Evolutionary conservation across 352 stramenopile genomes (phyloP).

Genomic region (Plasmopara viticola): DNA sequence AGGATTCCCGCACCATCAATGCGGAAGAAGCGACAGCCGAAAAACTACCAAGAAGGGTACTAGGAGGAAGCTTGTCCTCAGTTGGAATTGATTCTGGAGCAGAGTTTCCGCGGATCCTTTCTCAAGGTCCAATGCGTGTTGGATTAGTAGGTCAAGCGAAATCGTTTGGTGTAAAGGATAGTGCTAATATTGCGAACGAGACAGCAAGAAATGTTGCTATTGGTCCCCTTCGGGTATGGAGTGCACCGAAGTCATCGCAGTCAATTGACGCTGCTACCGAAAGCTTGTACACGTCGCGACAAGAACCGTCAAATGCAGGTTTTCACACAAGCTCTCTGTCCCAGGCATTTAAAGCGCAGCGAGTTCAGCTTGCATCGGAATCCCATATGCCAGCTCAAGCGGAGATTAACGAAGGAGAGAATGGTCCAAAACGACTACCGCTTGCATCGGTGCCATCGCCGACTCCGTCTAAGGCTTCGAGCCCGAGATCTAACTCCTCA

Average conservation of each 20-base stretch:
- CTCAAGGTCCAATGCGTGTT: constrained; percentile 35
- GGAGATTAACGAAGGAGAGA: constrained; percentile 16
- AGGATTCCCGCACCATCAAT: constrained; percentile 2
- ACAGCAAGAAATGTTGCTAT: constrained; percentile 15
- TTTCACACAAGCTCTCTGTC: constrained; percentile 33
- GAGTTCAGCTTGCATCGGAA: constrained; percentile 29
- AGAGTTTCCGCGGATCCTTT: constrained; percentile 29
- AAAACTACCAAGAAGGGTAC: constrained; percentile 24
- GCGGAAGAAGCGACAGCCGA: constrained; percentile 10
- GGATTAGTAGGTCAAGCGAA: constrained; percentile 29
- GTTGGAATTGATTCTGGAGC: constrained; percentile 10
- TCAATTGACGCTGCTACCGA: constrained; percentile 20
- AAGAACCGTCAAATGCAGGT: constrained; percentile 23
- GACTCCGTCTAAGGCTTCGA: constrained; percentile 24
- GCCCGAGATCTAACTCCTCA: constrained; percentile 18
- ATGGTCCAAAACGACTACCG: constrained; percentile 10
- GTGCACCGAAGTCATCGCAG: constrained; percentile 20
- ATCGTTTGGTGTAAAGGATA: constrained; percentile 18
- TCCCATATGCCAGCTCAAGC: constrained; percentile 9
- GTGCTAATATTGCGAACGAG: constrained; percentile 10
- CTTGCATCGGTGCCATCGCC: constrained; percentile 13
- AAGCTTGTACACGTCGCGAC: constrained; percentile 22
- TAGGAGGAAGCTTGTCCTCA: constrained; percentile 12
- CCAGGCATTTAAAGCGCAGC: constrained; percentile 23
- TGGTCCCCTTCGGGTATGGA: constrained; percentile 35